These are phyloP conservation scores for Fusarium pininemorale DNA, from an alignment of 2,329 filamentous ascomycete genomes.

Conservation along the genomic window DNA sequence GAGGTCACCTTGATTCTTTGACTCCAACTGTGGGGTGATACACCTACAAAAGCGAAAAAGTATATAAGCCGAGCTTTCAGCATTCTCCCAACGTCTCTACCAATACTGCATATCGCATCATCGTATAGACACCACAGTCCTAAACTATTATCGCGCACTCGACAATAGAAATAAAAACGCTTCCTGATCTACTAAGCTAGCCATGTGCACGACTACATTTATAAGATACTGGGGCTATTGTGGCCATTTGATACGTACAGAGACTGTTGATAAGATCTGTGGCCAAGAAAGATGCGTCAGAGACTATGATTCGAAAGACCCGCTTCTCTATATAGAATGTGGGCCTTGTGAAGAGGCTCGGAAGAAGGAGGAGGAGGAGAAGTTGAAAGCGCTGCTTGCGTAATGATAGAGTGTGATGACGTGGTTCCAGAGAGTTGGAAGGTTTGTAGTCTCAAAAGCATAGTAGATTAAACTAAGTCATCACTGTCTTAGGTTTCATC, in stretches of 20 bases:
- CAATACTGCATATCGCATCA: neutral
- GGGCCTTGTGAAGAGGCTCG: neutral
- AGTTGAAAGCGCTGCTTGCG: neutral
- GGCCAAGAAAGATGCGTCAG: neutral
- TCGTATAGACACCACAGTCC: neutral
- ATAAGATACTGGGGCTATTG: neutral
- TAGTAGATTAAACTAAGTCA: accelerated
- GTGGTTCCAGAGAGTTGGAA: accelerated
- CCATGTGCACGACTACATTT: neutral
- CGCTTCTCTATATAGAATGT: neutral
- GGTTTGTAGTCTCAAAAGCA: accelerated
- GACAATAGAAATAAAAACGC: accelerated
- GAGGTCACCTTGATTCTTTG: neutral
- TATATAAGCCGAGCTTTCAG: neutral
- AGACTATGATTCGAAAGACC: neutral
- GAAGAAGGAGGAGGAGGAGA: neutral
- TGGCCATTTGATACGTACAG: neutral
- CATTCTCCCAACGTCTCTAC: no score
- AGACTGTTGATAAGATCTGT: neutral
- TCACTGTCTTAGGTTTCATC: accelerated
- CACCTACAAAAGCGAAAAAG: neutral
- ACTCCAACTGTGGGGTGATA: no score
- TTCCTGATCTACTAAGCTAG: accelerated
- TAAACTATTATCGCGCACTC: accelerated
- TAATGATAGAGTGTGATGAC: neutral